These are phyloP conservation scores for Letharia columbiana DNA, from an alignment of 495 filamentous ascomycete species.

Conservation along the genomic window DNA sequence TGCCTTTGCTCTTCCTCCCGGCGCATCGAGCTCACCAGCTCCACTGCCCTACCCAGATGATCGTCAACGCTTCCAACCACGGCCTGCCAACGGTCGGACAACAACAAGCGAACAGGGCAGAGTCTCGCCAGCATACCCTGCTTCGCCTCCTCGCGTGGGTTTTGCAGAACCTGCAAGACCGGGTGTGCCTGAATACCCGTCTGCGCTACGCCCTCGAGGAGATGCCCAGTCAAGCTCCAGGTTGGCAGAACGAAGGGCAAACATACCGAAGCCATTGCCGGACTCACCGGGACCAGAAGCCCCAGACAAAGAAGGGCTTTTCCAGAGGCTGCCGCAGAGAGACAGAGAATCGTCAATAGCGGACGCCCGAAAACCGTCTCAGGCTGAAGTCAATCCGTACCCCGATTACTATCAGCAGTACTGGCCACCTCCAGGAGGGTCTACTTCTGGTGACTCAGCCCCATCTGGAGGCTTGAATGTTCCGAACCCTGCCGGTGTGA, in stretches of 20 bases:
- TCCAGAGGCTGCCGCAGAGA: conserved; percentile 46
- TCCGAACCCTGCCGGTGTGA: conserved; percentile 49
- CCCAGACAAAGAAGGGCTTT: conserved; percentile 64
- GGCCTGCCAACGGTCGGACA: conserved; percentile 23
- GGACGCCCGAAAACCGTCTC: conserved; percentile 11
- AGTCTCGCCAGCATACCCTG: conserved; percentile 23
- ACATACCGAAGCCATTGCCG: conserved; percentile 66
- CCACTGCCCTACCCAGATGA: conserved; percentile 76
- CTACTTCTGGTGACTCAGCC: conserved; percentile 22
- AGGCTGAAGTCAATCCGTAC: conserved; percentile 35
- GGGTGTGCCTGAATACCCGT: conserved; percentile 34
- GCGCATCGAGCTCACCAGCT: conserved; percentile 53
- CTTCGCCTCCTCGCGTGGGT: conserved; percentile 30
- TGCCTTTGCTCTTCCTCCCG: conserved; percentile 47
- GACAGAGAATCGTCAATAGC: conserved; percentile 23
- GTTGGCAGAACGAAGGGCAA: conserved; percentile 64
- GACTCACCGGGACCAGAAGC: conserved; percentile 63
- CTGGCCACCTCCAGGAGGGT: conserved; percentile 49
- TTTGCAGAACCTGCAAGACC: conserved; percentile 29
- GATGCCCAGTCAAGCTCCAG: conserved; percentile 41
- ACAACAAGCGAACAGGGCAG: conserved; percentile 25
- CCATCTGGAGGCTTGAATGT: conserved; percentile 33
- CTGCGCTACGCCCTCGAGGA: conserved; percentile 39
- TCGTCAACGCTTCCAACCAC: conserved; percentile 40
- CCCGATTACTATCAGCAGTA: conserved; percentile 58